Evolutionary conservation across 306 rosid genomes (phyloP), one percentile per base, ranked within the genome.

Genomic region (Sicyos baderoa): DNA sequence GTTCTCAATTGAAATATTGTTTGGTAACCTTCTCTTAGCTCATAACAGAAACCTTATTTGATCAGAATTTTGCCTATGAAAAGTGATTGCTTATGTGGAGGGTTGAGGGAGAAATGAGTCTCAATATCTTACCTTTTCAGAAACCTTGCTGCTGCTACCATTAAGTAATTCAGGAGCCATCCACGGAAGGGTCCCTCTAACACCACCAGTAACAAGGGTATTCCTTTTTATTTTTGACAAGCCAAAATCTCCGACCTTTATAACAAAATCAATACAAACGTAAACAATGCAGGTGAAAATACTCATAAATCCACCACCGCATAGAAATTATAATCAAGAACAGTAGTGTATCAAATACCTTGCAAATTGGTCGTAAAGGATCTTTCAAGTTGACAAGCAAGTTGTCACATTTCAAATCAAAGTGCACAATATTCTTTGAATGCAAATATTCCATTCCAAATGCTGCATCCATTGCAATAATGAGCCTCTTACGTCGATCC

Each of bases 371-470:
- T 57, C 95, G 84, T 53, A 75, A 54, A 73, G 95, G 88, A 68
- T 91, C 97, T 79, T 85, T 88, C 81, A 91, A 65, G 80, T 91
- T 91, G 48, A 91, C 97, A 52, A 91, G 88, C 85, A 91, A 83
- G 80, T 91, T 91, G 85, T 91, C 97, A 44, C 97, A 88, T 76
- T 91, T 91, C 75, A 91, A 82, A 85, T 91, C 97, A 27, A 91
- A 91, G 79, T 91, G 97, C 74, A 91, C 97, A 54, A 86, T 90
- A 70, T 88, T 90, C 82, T 88, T 90, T 15, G 91, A 83, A 71
- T 90, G 97, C 84, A 91, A 73, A 76, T 91, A 91, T 72, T 91
- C 97, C 97, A 91, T 91, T 77, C 97, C 97, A 80, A 91, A 88
- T 52, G 97, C 95, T 47, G 95, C 97, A 77, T 91, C 97, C 95